A percentile compares a stretch with the other conserved stretches of the same genome.
phyloP scores from a whole-genome alignment of 192 early-diverging fungal genomes.

The Coemansia javaensis region DNA sequence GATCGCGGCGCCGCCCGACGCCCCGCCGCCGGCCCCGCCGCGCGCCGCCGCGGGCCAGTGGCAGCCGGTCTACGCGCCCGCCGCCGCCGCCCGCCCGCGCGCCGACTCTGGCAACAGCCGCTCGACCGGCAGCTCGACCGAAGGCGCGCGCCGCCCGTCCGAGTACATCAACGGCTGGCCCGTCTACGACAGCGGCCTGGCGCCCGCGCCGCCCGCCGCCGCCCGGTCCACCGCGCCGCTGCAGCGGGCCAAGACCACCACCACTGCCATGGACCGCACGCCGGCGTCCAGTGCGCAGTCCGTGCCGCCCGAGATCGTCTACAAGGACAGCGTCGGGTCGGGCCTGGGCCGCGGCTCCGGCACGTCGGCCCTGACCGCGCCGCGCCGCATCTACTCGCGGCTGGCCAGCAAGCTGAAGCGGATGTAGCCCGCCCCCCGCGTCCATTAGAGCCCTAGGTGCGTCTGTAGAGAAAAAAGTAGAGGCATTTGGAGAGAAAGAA shows the following conservation, averaged over 20 bases:
- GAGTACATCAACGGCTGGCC: constrained; percentile 37
- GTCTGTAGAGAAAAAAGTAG: not conserved
- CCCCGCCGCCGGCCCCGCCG: not conserved
- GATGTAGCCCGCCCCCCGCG: too few relatives aligned
- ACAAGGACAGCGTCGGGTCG: constrained; percentile 6
- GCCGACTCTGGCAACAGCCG: not conserved
- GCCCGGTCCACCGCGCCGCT: not conserved
- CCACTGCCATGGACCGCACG: not conserved
- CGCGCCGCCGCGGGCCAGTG: not conserved
- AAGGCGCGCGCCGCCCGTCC: constrained; percentile 11
- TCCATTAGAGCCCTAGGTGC: too few relatives aligned
- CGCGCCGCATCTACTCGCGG: not conserved
- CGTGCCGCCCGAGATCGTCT: not conserved
- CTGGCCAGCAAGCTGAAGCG: constrained; percentile 2
- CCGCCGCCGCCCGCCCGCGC: not conserved
- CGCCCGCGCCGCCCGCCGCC: too few relatives aligned
- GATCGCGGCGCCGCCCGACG: constrained; percentile 3
- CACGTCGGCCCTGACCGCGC: too few relatives aligned
- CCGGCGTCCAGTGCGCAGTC: not conserved
- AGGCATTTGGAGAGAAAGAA: not conserved
- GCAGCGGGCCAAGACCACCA: not conserved
- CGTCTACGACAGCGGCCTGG: constrained; percentile 9
- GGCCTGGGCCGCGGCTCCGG: not conserved
- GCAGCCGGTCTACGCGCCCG: not conserved
- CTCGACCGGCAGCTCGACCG: not conserved